Percentiles rank a stretch among this genome's conserved stretches.
These are phyloP conservation scores for Mollisia scopiformis DNA, from an alignment of 2,329 filamentous ascomycete genomes.

Conservation along the genomic window DNA sequence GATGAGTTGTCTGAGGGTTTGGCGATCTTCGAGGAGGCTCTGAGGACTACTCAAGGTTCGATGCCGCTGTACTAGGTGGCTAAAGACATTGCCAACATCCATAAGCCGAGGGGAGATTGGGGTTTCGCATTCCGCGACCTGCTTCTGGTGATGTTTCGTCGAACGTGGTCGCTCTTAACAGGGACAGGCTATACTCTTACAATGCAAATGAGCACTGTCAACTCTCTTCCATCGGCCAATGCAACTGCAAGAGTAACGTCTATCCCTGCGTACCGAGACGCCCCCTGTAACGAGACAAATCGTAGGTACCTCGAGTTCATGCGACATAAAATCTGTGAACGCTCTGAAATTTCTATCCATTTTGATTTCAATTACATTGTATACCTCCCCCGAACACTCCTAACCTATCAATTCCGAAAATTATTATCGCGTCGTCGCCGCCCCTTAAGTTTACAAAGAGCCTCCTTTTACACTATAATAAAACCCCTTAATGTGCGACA, in stretches of 20 bases:
- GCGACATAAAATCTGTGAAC: slow-evolving; percentile 13
- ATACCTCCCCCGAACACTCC: slow-evolving; percentile 10
- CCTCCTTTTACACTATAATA: slow-evolving; percentile 4
- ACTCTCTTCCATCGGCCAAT: too few relatives aligned
- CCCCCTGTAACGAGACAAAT: not conserved
- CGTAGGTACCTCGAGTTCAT: slow-evolving; percentile 7
- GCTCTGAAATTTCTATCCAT: slow-evolving; percentile 7
- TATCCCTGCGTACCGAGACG: not conserved
- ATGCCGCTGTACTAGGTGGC: not conserved
- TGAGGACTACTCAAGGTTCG: slow-evolving; percentile 33
- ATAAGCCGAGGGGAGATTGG: too few relatives aligned
- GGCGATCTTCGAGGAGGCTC: slow-evolving; percentile 57
- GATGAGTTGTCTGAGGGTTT: slow-evolving; percentile 53
- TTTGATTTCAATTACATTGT: slow-evolving; percentile 10
- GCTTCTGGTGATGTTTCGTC: too few relatives aligned
- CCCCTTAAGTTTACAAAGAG: not conserved
- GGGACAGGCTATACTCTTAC: too few relatives aligned
- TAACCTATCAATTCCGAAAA: slow-evolving; percentile 4
- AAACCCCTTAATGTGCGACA: slow-evolving; percentile 4
- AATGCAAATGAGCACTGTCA: too few relatives aligned
- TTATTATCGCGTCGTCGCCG: not conserved
- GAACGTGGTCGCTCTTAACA: too few relatives aligned
- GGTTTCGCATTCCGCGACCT: too few relatives aligned
- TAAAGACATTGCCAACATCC: too few relatives aligned
- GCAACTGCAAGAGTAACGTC: too few relatives aligned